Evolutionary conservation across 2,329 filamentous ascomycete species (phyloP).

Genomic region (Mycosphaerella sp.): DNA sequence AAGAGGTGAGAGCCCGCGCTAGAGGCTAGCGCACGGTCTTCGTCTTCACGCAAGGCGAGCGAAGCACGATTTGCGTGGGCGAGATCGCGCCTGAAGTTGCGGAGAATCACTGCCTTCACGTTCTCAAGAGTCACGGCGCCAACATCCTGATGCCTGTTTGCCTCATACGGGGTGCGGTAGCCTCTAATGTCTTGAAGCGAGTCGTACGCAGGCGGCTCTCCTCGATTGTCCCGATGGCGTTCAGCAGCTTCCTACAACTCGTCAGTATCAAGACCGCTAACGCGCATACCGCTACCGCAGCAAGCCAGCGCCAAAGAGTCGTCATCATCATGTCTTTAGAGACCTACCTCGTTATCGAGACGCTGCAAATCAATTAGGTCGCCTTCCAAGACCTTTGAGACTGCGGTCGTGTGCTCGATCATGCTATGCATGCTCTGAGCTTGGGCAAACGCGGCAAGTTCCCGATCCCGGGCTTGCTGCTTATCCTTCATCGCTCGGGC

Average conservation of each 20-base stretch:
- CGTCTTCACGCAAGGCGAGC: conserved; percentile 3
- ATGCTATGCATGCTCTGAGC: conserved; percentile 2
- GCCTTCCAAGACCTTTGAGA: conserved; percentile 13
- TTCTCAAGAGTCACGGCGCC: neutral
- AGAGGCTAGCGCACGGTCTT: neutral
- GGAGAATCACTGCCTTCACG: neutral
- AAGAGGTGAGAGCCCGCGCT: conserved; percentile 2
- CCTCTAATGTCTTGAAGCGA: conserved; percentile 21
- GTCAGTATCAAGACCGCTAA: neutral
- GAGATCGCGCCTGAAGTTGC: conserved; percentile 4
- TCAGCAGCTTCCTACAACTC: conserved; percentile 14
- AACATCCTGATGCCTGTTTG: conserved; percentile 9
- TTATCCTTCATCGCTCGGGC: neutral
- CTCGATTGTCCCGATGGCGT: neutral
- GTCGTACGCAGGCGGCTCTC: conserved; percentile 28
- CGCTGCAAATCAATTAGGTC: conserved; percentile 22
- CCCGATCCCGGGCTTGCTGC: conserved; percentile 1
- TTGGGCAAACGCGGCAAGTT: neutral
- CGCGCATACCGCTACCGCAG: neutral
- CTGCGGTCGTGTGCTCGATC: conserved; percentile 7
- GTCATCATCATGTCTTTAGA: neutral
- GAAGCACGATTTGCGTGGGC: neutral
- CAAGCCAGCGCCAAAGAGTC: neutral
- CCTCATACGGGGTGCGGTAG: conserved; percentile 17
- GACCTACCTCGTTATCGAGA: conserved; percentile 8